These are phyloP conservation scores for Yamadazyma laniorum DNA, from an alignment of 805 yeast species.

Conservation along the genomic window DNA sequence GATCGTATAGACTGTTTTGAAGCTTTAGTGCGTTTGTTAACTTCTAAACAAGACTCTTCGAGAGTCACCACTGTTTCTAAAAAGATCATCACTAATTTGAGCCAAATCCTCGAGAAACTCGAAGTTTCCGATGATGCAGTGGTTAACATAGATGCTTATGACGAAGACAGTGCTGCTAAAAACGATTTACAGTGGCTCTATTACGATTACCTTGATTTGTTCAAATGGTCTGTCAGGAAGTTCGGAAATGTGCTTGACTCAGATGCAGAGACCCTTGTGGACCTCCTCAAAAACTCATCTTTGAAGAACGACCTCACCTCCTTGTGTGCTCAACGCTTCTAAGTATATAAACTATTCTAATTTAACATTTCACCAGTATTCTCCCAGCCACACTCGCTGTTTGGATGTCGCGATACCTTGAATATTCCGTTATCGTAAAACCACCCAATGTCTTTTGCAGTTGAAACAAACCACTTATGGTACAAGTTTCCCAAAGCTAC, in stretches of 20 bases:
- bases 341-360: no score
- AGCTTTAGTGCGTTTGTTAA: constrained; percentile 35
- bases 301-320: background rate
- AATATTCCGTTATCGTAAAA: no score
- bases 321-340: background rate
- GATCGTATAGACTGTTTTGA: constrained; percentile 45
- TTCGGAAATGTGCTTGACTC: background rate
- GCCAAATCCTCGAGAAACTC: constrained; percentile 22
- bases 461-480: constrained; percentile 60
- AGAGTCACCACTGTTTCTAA: background rate
- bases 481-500: constrained; percentile 64
- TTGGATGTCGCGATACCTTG: no score
- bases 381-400: no score
- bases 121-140: constrained; percentile 2
- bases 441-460: constrained; percentile 41
- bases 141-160: constrained; percentile 27
- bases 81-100: constrained; percentile 27
- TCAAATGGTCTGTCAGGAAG: constrained; percentile 21
- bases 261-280: background rate
- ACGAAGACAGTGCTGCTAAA: constrained; percentile 24
- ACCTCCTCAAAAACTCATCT: background rate
- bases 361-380: no score
- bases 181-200: constrained; percentile 42
- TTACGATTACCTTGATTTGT: constrained; percentile 41
- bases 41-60: background rate